Conservation (phyloP, 2,329 filamentous ascomycete genomes). For the Verticillium dahliae region DNA sequence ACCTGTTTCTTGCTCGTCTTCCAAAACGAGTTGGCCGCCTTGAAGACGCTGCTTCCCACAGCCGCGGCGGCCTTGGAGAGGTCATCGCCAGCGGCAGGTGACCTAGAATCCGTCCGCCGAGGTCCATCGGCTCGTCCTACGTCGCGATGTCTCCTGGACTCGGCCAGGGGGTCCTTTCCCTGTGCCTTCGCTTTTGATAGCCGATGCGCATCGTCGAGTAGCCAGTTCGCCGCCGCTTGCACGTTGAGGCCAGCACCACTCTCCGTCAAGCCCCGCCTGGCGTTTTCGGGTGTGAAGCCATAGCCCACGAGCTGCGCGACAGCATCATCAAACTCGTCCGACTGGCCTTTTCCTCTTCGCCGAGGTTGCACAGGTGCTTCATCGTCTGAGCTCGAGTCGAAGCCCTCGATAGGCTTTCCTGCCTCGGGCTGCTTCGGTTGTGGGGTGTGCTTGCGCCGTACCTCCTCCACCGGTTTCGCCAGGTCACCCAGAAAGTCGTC, state of each 20-base stretch:
- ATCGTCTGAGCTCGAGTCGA: slow-evolving; percentile 39
- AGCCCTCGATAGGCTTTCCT: slow-evolving; percentile 49
- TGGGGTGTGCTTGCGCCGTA: slow-evolving; percentile 39
- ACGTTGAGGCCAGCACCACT: slow-evolving; percentile 76
- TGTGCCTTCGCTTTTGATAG: slow-evolving; percentile 70
- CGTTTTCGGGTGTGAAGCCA: slow-evolving; percentile 82
- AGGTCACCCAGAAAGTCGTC: slow-evolving; percentile 62
- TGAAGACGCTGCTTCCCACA: slow-evolving; percentile 77
- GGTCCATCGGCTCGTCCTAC: slow-evolving; percentile 11
- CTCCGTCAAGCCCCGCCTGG: slow-evolving; percentile 71
- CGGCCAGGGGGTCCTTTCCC: slow-evolving; percentile 39
- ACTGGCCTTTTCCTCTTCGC: slow-evolving; percentile 7
- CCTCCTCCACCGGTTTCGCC: slow-evolving; percentile 57
- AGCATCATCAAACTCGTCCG: slow-evolving; percentile 60
- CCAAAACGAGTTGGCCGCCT: slow-evolving; percentile 92
- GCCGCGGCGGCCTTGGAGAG: slow-evolving; percentile 75
- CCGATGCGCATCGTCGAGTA: slow-evolving; percentile 84
- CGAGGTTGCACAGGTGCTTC: slow-evolving; percentile 8
- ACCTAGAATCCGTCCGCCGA: slow-evolving; percentile 40
- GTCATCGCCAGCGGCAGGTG: slow-evolving; percentile 58
- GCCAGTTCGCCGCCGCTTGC: slow-evolving; percentile 80
- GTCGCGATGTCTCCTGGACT: slow-evolving; percentile 30
- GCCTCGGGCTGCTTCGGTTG: slow-evolving; percentile 38
- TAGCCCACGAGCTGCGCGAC: slow-evolving; percentile 90
- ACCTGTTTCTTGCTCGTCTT: slow-evolving; percentile 90